phyloP scores from a whole-genome alignment of 176 grass and related monocot genomes.

The Cocos nucifera region DNA sequence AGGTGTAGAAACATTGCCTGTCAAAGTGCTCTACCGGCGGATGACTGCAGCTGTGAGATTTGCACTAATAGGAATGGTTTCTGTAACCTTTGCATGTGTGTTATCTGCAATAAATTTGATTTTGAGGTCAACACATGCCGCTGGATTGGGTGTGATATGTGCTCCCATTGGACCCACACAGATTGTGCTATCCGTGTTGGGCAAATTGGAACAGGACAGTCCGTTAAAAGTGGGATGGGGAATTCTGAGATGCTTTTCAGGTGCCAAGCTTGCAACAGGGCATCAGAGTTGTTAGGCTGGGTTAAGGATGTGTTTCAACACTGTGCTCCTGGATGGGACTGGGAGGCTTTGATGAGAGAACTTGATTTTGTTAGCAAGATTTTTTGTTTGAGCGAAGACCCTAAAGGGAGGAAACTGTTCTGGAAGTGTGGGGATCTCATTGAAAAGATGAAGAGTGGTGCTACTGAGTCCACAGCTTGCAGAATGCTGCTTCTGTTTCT shows the following conservation, averaged over 20 bases:
- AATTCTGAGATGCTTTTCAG: conserved; percentile 53
- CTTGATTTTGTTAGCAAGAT: conserved; percentile 83
- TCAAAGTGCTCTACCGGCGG: conserved; percentile 50
- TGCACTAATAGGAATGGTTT: conserved; percentile 60
- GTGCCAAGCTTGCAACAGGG: conserved; percentile 74
- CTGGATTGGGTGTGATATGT: conserved; percentile 82
- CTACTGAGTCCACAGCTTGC: conserved; percentile 45
- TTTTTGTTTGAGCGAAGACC: conserved; percentile 61
- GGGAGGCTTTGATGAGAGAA: conserved; percentile 45
- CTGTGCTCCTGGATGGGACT: conserved; percentile 58
- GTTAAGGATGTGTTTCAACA: conserved; percentile 80
- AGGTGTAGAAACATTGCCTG: conserved; percentile 82
- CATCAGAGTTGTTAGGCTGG: conserved; percentile 74
- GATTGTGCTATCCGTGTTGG: conserved; percentile 63
- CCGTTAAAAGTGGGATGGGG: conserved; percentile 31
- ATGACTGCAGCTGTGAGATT: conserved; percentile 50
- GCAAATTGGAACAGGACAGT: conserved; percentile 36
- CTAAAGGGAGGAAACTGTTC: conserved; percentile 53
- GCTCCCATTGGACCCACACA: conserved; percentile 89
- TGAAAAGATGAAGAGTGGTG: conserved; percentile 42
- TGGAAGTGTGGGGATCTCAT: conserved; percentile 52
- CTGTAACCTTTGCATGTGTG: conserved; percentile 87
- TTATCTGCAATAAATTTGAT: conserved; percentile 74
- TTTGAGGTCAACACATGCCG: conserved; percentile 86
- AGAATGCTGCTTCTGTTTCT: conserved; percentile 52